Conservation (phyloP, 2,329 filamentous ascomycete genomes). For the Beauveria medogensis region DNA sequence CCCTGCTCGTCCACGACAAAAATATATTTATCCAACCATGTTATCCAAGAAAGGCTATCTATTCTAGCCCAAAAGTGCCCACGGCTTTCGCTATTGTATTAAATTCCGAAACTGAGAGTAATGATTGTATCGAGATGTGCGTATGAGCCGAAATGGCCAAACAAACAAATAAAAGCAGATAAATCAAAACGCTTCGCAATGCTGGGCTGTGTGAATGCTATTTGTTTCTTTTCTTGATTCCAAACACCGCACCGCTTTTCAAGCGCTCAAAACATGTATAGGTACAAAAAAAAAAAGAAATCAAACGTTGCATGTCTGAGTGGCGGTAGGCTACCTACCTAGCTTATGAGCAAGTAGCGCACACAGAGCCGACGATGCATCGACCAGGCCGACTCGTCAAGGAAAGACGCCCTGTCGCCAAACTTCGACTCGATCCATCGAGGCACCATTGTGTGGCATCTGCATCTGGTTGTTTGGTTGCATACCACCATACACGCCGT, state of each 20-base stretch:
- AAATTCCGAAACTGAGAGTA: background rate
- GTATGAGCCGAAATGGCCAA: background rate
- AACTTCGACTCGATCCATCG: slow-evolving; percentile 31
- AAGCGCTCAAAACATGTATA: background rate
- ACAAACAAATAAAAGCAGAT: background rate
- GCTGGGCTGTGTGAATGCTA: slow-evolving; percentile 9
- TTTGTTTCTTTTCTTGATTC: background rate
- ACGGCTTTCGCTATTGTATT: background rate
- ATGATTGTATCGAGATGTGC: background rate
- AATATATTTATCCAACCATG: background rate
- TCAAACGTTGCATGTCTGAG: background rate
- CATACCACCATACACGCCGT: slow-evolving; percentile 15
- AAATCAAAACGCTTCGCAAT: slow-evolving; percentile 13
- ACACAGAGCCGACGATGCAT: background rate
- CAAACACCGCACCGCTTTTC: background rate
- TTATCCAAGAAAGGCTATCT: background rate
- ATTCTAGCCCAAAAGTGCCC: background rate
- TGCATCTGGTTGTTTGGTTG: slow-evolving; percentile 19
- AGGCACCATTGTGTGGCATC: slow-evolving; percentile 15
- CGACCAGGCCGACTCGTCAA: slow-evolving; percentile 13
- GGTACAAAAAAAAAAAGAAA: background rate
- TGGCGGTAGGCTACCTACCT: background rate
- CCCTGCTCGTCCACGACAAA: background rate
- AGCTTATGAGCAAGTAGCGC: background rate
- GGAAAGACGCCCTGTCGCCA: slow-evolving; percentile 35